Conservation (phyloP, 805 yeast species). For the Priceomyces castillae region DNA sequence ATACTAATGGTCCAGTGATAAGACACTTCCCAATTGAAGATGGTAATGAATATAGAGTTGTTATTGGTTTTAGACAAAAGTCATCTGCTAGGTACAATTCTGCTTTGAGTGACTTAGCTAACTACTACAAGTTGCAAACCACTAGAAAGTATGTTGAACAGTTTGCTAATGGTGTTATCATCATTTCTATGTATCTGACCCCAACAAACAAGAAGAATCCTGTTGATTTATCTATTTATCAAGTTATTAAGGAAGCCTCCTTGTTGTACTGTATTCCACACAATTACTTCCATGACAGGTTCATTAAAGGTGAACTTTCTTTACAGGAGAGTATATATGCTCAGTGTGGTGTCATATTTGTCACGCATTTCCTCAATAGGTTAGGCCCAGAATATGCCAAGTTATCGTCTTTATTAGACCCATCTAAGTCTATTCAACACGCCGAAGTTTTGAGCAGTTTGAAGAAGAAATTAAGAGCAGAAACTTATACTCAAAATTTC, state of each 20-base stretch:
- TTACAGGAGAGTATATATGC: slow-evolving; percentile 94
- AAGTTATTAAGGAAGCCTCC: slow-evolving; percentile 91
- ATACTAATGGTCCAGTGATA: slow-evolving; percentile 88
- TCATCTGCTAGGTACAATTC: slow-evolving; percentile 85
- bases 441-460: slow-evolving; percentile 74
- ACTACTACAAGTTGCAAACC: slow-evolving; percentile 80
- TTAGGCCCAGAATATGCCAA: slow-evolving; percentile 86
- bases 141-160: slow-evolving; percentile 93
- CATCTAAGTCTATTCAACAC: slow-evolving; percentile 59
- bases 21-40: slow-evolving; percentile 80
- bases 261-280: slow-evolving; percentile 88
- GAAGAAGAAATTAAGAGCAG: slow-evolving; percentile 87
- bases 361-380: slow-evolving; percentile 90
- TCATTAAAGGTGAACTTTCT: slow-evolving; percentile 73
- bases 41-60: slow-evolving; percentile 78
- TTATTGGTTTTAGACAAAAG: slow-evolving; percentile 83
- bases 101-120: slow-evolving; percentile 81
- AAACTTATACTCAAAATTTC: slow-evolving; percentile 85
- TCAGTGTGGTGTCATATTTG: slow-evolving; percentile 89
- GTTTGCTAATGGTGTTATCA: slow-evolving; percentile 82
- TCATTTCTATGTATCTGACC: slow-evolving; percentile 81
- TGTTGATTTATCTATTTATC: slow-evolving; percentile 76
- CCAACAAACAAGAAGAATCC: slow-evolving; percentile 54
- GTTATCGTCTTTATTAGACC: slow-evolving; percentile 61
- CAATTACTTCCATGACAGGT: slow-evolving; percentile 71